These are phyloP conservation scores for Pachyrhizus erosus DNA, from an alignment of 306 rosid species.

Conservation along the genomic window DNA sequence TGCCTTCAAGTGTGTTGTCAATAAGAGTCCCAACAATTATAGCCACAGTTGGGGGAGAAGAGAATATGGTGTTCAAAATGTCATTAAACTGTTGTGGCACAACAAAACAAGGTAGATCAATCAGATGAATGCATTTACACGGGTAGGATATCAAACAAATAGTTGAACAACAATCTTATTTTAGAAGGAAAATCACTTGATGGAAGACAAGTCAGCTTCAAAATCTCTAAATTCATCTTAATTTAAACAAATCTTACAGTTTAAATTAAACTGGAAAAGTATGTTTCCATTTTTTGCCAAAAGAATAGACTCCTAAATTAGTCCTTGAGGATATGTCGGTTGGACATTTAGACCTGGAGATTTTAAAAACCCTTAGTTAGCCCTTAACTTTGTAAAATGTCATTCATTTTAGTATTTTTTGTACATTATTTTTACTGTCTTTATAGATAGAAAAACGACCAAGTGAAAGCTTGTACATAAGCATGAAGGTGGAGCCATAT, in stretches of 20 bases:
- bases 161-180: background rate
- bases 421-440: background rate
- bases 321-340: background rate
- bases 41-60: conserved; percentile 86
- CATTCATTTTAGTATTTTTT: background rate
- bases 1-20: conserved; percentile 82
- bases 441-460: background rate
- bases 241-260: background rate
- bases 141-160: conserved; percentile 4
- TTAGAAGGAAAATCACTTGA: background rate
- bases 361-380: background rate
- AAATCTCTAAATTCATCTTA: background rate
- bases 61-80: conserved; percentile 85
- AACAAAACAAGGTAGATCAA: conserved; percentile 21
- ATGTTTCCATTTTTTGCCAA: background rate
- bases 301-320: background rate
- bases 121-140: conserved; percentile 14
- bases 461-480: too few relatives aligned
- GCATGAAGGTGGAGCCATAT: too few relatives aligned
- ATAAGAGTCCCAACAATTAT: conserved; percentile 80
- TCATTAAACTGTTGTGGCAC: conserved; percentile 72
- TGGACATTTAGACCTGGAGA: background rate
- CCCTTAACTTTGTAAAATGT: background rate
- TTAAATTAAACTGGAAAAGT: background rate
- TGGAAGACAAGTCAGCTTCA: background rate